Conservation (phyloP, 345 rosid genomes). For the Fremontodendron californicum region DNA sequence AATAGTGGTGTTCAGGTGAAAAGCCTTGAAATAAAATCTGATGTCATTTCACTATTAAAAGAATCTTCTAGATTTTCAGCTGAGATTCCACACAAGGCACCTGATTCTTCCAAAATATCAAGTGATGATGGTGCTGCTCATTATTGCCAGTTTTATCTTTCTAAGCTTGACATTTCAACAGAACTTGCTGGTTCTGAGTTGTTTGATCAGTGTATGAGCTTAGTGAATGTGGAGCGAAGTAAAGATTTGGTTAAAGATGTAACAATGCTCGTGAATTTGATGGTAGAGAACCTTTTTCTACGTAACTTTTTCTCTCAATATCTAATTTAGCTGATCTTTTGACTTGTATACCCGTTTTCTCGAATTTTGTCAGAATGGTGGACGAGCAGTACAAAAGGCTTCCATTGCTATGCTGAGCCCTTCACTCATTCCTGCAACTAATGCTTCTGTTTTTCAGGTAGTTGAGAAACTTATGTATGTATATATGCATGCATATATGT, state of each 20-base stretch:
- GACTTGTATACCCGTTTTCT: conserved; percentile 8
- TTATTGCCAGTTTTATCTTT: conserved; percentile 18
- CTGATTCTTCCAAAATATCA: conserved; percentile 34
- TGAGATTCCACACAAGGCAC: conserved; percentile 22
- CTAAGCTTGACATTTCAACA: conserved; percentile 73
- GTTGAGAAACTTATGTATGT: too few relatives aligned
- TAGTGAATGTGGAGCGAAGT: conserved; percentile 33
- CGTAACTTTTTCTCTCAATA: not conserved
- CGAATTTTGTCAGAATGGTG: conserved; percentile 54
- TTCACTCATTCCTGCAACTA: conserved; percentile 48
- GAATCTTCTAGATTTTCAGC: conserved; percentile 33
- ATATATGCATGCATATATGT: too few relatives aligned
- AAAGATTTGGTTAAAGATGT: conserved; percentile 35
- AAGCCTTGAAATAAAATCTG: conserved; percentile 41
- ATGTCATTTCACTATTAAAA: conserved; percentile 39
- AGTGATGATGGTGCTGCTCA: conserved; percentile 23
- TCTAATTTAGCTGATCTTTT: not conserved
- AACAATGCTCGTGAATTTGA: conserved; percentile 19
- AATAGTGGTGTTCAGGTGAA: conserved; percentile 34
- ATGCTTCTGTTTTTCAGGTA: conserved; percentile 71
- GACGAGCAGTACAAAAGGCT: conserved; percentile 50
- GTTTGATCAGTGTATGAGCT: conserved; percentile 42
- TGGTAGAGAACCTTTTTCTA: not conserved
- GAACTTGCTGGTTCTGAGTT: conserved; percentile 69
- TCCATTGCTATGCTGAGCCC: conserved; percentile 36